Conservation (phyloP, 2,329 filamentous ascomycete species). For the Neofusicoccum sp. region DNA sequence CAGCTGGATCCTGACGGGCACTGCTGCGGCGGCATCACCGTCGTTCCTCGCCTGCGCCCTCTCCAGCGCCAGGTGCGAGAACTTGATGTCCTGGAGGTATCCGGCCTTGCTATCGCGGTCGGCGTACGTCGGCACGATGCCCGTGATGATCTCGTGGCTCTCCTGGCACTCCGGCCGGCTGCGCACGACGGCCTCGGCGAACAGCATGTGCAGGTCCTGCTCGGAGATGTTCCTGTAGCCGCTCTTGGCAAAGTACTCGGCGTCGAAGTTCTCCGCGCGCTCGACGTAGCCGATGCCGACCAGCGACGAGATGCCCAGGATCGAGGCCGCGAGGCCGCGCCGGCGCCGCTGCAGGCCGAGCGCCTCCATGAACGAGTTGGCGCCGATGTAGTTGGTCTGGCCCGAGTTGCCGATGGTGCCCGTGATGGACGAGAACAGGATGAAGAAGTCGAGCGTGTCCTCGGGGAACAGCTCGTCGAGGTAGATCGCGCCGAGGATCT, state of each 20-base stretch:
- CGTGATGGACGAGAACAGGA: conserved; percentile 28
- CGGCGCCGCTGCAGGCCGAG: conserved; percentile 41
- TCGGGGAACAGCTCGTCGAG: conserved; percentile 26
- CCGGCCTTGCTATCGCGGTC: too few species aligned
- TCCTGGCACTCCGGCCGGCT: conserved; percentile 29
- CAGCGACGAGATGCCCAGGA: conserved; percentile 44
- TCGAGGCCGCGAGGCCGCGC: conserved; percentile 43
- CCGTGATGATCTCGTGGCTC: background rate
- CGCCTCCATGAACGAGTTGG: conserved; percentile 42
- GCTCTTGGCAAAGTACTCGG: background rate
- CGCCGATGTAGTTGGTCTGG: conserved; percentile 29
- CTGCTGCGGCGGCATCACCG: too few species aligned
- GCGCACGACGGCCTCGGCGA: conserved; percentile 52
- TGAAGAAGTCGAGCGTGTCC: conserved; percentile 30
- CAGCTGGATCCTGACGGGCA: too few species aligned
- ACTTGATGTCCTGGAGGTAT: too few species aligned
- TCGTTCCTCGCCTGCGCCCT: too few species aligned
- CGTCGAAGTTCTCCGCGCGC: background rate
- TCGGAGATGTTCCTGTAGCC: conserved; percentile 44
- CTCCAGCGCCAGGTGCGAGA: too few species aligned
- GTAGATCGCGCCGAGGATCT: conserved; percentile 25
- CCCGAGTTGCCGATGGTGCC: conserved; percentile 24
- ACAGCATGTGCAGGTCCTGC: conserved; percentile 54
- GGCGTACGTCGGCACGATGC: background rate
- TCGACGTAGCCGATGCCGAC: conserved; percentile 47